Conservation (phyloP, 2,329 filamentous ascomycete species). For the Aspergillus carbonarius region DNA sequence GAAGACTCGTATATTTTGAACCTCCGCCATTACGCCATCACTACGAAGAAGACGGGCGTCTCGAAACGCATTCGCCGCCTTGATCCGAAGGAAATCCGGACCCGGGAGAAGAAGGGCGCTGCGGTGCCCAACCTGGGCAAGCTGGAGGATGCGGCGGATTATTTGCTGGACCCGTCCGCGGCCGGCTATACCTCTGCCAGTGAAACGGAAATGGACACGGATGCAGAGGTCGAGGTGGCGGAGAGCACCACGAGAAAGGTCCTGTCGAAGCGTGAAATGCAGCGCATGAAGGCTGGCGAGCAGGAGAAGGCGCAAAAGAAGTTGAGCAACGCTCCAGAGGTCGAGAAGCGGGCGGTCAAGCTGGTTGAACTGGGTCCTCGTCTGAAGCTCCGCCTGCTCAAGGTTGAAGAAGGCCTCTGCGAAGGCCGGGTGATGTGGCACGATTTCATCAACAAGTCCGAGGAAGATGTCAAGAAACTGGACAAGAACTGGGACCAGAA, state of each 20-base stretch:
- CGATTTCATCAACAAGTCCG: constrained; percentile 84
- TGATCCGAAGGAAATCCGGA: constrained; percentile 78
- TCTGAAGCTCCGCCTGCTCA: constrained; percentile 83
- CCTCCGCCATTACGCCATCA: constrained; percentile 92
- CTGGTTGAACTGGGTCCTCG: constrained; percentile 88
- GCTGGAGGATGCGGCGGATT: constrained; percentile 91
- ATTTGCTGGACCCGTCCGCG: constrained; percentile 75
- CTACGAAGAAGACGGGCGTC: constrained; percentile 79
- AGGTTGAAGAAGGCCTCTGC: constrained; percentile 93
- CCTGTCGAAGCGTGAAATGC: constrained; percentile 52
- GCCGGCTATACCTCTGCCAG: constrained; percentile 91
- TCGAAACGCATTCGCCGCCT: constrained; percentile 81
- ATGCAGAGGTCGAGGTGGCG: constrained; percentile 88
- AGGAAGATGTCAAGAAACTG: constrained; percentile 71
- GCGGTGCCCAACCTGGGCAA: constrained; percentile 84
- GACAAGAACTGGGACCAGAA: constrained; percentile 80
- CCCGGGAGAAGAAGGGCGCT: constrained; percentile 64
- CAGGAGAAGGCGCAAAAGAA: constrained; percentile 49
- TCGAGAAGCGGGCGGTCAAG: constrained; percentile 86
- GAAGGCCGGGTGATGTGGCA: constrained; percentile 96
- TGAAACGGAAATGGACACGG: constrained; percentile 89
- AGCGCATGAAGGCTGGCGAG: constrained; percentile 45
- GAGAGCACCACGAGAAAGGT: constrained; percentile 55
- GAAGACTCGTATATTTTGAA: constrained; percentile 77
- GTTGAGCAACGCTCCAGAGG: constrained; percentile 44